These are phyloP conservation scores for Populus hybrid DNA, from an alignment of 441 rosid genomes.

Conservation along the genomic window DNA sequence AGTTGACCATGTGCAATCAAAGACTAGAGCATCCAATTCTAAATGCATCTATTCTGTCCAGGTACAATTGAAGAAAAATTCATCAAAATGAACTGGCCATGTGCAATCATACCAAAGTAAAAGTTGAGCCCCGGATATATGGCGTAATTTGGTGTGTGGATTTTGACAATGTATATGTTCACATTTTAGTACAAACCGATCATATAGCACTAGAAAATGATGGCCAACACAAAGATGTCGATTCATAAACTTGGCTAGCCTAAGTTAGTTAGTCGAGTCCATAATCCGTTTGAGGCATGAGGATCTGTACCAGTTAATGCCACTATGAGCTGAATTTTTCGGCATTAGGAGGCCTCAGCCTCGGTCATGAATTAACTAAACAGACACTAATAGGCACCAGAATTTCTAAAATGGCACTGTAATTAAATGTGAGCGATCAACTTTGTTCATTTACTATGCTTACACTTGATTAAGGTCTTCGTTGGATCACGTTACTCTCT, in stretches of 20 bases:
- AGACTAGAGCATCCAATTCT: background rate
- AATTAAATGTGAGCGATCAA: background rate
- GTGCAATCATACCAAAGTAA: background rate
- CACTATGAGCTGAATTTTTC: background rate
- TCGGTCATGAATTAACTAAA: background rate
- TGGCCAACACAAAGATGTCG: background rate
- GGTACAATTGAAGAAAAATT: background rate
- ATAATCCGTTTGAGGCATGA: background rate
- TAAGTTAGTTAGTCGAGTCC: background rate
- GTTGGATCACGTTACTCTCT: background rate
- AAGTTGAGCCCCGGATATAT: background rate
- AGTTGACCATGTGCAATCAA: background rate
- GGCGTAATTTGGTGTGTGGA: background rate
- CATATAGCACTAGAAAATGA: background rate
- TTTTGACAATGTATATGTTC: background rate
- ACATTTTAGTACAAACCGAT: background rate
- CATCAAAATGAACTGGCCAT: conserved; percentile 2
- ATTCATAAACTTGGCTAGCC: background rate
- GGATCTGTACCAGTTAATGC: background rate
- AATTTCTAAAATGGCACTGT: too few species aligned
- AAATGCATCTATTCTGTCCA: background rate
- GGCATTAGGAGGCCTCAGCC: background rate
- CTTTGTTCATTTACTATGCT: background rate
- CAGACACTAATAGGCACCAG: background rate
- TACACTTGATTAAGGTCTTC: too few species aligned